Percentiles rank a stretch among this genome's conserved stretches.
These are phyloP conservation scores for Lecanicillium sp. DNA, from an alignment of 2,329 filamentous ascomycete genomes.

Conservation along the genomic window DNA sequence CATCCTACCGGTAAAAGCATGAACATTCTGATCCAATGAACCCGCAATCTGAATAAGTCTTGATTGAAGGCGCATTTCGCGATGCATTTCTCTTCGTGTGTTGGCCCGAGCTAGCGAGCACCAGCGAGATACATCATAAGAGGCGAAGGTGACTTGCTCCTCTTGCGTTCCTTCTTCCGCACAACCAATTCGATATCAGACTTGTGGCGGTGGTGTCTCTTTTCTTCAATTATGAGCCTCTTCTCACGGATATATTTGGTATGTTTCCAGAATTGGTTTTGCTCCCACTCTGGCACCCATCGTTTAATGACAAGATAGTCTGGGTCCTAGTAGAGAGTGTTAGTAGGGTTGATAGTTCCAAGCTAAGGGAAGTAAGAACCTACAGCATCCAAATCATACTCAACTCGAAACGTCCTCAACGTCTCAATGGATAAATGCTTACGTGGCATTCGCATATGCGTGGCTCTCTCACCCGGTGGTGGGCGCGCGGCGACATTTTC, in stretches of 20 bases:
- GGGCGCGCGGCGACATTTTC: slow-evolving; percentile 33
- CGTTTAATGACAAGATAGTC: slow-evolving; percentile 65
- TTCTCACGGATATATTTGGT: slow-evolving; percentile 56
- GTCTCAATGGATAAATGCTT: slow-evolving; percentile 56
- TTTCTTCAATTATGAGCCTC: slow-evolving; percentile 40
- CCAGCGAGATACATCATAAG: slow-evolving; percentile 51
- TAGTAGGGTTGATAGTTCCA: slow-evolving; percentile 18
- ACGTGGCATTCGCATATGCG: slow-evolving; percentile 56
- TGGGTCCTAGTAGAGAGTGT: slow-evolving; percentile 41
- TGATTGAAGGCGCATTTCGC: slow-evolving; percentile 1
- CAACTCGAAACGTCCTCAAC: slow-evolving; percentile 43
- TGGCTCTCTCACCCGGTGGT: slow-evolving; percentile 30
- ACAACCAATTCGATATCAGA: slow-evolving; percentile 39
- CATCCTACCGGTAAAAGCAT: not conserved
- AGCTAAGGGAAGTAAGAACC: slow-evolving; percentile 15
- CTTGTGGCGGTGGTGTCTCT: slow-evolving; percentile 33
- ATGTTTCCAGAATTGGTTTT: slow-evolving; percentile 65
- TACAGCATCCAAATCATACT: slow-evolving; percentile 50
- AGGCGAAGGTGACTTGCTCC: slow-evolving; percentile 46
- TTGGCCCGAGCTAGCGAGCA: slow-evolving; percentile 27
- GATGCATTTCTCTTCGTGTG: not conserved
- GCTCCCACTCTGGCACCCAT: slow-evolving; percentile 63
- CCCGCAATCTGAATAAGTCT: not conserved
- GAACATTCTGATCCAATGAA: not conserved
- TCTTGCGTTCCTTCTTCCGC: slow-evolving; percentile 47